Conservation (phyloP, 2,329 filamentous ascomycete genomes). For the Aspergillus chevalieri region DNA sequence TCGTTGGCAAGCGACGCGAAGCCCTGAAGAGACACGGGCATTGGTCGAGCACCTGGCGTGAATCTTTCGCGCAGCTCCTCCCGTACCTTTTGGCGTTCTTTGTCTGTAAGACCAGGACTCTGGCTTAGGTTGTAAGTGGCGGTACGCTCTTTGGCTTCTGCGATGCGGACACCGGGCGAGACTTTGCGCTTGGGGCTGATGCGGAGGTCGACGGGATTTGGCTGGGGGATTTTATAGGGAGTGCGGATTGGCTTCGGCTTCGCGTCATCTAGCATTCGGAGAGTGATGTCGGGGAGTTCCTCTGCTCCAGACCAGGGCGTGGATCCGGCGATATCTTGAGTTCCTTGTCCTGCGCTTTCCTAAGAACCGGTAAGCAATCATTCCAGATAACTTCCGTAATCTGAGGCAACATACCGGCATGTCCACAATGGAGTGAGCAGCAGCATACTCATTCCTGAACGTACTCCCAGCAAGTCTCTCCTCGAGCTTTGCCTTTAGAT, state of each 20-base stretch:
- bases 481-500: slow-evolving; percentile 53
- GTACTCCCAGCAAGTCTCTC: slow-evolving; percentile 53
- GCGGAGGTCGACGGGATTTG: slow-evolving; percentile 40
- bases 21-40: slow-evolving; percentile 72
- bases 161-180: slow-evolving; percentile 47
- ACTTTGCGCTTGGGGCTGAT: slow-evolving; percentile 39
- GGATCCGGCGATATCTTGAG: slow-evolving; percentile 61
- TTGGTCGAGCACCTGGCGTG: slow-evolving; percentile 60
- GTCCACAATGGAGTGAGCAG: slow-evolving; percentile 48
- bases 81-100: slow-evolving; percentile 66
- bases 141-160: slow-evolving; percentile 54
- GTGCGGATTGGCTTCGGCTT: slow-evolving; percentile 49
- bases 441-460: slow-evolving; percentile 49
- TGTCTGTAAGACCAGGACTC: slow-evolving; percentile 55
- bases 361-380: slow-evolving; percentile 11
- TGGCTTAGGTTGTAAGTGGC: slow-evolving; percentile 50
- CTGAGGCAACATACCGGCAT: slow-evolving; percentile 40
- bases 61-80: slow-evolving; percentile 77
- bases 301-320: slow-evolving; percentile 76
- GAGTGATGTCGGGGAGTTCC: slow-evolving; percentile 63
- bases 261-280: slow-evolving; percentile 69
- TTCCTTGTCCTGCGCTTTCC: slow-evolving; percentile 61
- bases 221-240: slow-evolving; percentile 36
- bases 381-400: background rate
- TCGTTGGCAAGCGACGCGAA: slow-evolving; percentile 81